A percentile compares a stretch with the other conserved stretches of the same genome.
These are phyloP conservation scores for Aspergillus sparsus DNA, from an alignment of 495 filamentous ascomycete species.

Conservation along the genomic window DNA sequence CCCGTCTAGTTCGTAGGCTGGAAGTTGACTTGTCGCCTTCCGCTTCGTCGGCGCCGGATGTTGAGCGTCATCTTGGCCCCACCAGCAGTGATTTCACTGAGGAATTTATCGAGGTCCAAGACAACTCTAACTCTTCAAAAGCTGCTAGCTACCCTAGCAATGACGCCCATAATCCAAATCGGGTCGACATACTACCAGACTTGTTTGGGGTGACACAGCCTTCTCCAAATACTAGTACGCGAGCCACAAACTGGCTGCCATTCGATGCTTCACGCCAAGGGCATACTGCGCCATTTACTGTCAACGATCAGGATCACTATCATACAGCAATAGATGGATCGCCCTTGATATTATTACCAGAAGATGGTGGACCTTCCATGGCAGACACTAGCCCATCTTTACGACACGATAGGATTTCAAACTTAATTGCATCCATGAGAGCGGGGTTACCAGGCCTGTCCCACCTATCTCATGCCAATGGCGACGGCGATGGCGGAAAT, in stretches of 20 bases:
- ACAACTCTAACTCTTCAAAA: no score
- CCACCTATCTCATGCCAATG: background rate
- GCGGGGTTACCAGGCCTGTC: background rate
- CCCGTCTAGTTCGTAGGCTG: background rate
- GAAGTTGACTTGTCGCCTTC: no score
- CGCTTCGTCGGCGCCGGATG: no score
- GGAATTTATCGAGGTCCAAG: no score
- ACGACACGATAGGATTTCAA: background rate
- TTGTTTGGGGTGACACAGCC: background rate
- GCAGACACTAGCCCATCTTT: background rate
- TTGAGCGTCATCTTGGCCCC: no score
- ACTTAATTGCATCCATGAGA: background rate
- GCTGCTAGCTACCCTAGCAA: no score
- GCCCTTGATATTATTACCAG: background rate
- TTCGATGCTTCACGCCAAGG: background rate
- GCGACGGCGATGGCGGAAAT: background rate
- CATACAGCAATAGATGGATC: no score
- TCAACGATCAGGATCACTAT: background rate
- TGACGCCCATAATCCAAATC: background rate
- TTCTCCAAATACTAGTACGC: background rate
- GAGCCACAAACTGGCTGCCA: background rate
- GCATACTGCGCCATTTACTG: background rate
- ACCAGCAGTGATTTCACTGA: no score
- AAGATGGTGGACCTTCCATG: background rate
- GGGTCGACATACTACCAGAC: background rate